Base-by-base conservation (phyloP, 768 basidiomycete genomes). In the Mycena alexandri region DNA sequence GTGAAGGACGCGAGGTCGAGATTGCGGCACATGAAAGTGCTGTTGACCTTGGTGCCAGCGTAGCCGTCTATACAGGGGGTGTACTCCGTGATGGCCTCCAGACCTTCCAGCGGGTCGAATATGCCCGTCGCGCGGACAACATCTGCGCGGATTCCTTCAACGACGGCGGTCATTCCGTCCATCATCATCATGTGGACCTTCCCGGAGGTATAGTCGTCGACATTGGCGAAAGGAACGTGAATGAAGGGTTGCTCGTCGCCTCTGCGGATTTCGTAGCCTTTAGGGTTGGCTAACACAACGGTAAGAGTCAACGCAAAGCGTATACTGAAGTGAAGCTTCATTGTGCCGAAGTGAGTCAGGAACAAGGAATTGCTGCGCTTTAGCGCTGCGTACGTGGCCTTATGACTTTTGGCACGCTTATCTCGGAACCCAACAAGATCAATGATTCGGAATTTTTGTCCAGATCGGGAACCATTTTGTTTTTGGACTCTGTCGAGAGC, bases 151-250 rank as follows among this genome's bases (percentile, higher is more conserved):
- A 69, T 50, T 4, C 41, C 58, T 8, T 65, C 68, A 43, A 69
- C 68, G 48, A 36, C 59, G 54, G 59, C 36, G 21, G 63, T 65
- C 68, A 69, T 69, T 5, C 25, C 24, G 48, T 69, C 64, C 68
- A 69, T 69, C 43, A 69, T 36, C 63, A 47, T 50, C 63, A 65
- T 69, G 19, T 69, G 68, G 8, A 69, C 68, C 53, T 65, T 69
- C 21, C 68, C 68, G 13, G 68, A 69, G 1, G 63, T 22, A 47
- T 69, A 69, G 58, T 69, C 68, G 36, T 33, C n/a, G 43, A 24
- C 58, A 14, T 65, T 46, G 19, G 68, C 63, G 22, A 69, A 36
- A 5, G 67, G 68, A 14, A 68, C 57, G 51, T 68, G 67, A 14
- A 69, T 25, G 58, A 69, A 69, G 3, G 68, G 68, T 9, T 47